Evolutionary conservation across 768 basidiomycete species (phyloP).

Genomic region (Mrakia blollopis): DNA sequence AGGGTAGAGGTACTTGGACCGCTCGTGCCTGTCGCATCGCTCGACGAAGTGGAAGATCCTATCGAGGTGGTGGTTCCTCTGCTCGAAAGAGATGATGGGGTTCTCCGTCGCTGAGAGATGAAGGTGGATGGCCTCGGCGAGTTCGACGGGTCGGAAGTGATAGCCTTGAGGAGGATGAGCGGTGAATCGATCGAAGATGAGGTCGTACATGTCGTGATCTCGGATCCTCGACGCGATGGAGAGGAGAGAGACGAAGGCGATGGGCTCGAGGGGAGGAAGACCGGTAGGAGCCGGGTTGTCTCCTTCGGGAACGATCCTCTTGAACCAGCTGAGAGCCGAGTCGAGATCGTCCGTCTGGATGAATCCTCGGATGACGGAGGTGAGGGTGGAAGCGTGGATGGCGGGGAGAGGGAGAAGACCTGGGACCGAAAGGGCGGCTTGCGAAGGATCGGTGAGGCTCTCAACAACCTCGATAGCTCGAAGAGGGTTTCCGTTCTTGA

Average conservation of each 20-base stretch:
- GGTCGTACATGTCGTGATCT: conserved; percentile 28
- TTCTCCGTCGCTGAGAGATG: conserved; percentile 30
- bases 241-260: conserved; percentile 26
- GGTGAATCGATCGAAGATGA: conserved; percentile 26
- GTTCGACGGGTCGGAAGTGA: conserved; percentile 28
- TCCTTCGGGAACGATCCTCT: conserved; percentile 19
- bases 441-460: conserved; percentile 9
- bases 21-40: conserved; percentile 29
- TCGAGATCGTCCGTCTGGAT: conserved; percentile 51
- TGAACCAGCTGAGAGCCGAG: conserved; percentile 35
- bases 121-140: conserved; percentile 23
- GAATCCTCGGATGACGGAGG: conserved; percentile 47
- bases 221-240: conserved; percentile 12
- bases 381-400: conserved; percentile 31
- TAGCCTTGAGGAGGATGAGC: conserved; percentile 23
- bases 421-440: conserved; percentile 19
- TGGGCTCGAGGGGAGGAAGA: conserved; percentile 21
- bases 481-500: conserved; percentile 43
- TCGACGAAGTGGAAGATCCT: conserved; percentile 27
- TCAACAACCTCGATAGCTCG: conserved; percentile 35
- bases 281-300: conserved; percentile 9
- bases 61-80: conserved; percentile 21
- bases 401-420: conserved; percentile 4
- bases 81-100: neutral
- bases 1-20: conserved; percentile 35